Base-by-base conservation (phyloP, 2,329 filamentous ascomycete genomes). In the Trichophyton benhamiae region DNA sequence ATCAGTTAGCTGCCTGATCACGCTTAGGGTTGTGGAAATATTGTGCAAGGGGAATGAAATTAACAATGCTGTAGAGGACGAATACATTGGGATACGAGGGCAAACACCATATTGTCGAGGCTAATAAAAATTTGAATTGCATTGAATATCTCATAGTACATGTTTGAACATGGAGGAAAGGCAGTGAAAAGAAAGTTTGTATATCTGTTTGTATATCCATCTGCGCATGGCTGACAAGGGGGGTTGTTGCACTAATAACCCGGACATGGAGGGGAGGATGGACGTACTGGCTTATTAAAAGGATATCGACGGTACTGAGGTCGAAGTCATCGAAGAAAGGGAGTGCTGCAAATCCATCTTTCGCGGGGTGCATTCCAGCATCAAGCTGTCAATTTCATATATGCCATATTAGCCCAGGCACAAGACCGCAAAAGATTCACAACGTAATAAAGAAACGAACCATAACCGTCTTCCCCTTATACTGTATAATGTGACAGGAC, bases 401-500 rank as follows among this genome's bases (percentile, higher is more conserved):
- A 44, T 65, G 9, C 11, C 3, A 38, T 44, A 65, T 49, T 52
- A 52, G 52, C 58, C 9, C 20, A 62, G 58, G 22, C 17, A 9
- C 22, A 44, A 44, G n/a, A n/a, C 1, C 6, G n/a, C n/a, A n/a
- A 44, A 44, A n/a, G 41, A 44, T 4, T 13, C 33, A 11, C 1
- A 44, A 44, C 13, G 7, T n/a, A 44, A 44, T n/a, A 17, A 17
- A 44, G 15, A 59, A 25, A 72, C 84, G 67, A 79, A 95, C 91
- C 94, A 99, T 99, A 67, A 99, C 90, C 4, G 92, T 97, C 76
- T 99, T 99, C 64, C 94, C 94, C 77, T 97, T 99, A 82, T 99
- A 99, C 71, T 97, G 91, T 63, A 99, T 86, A 68, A 99, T 96
- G 73, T 99, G 94, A 75, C 94, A 97, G 66, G 94, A 97, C 66